phyloP scores from a whole-genome alignment of 139 green algal species.

The Picochlorum sp. region DNA sequence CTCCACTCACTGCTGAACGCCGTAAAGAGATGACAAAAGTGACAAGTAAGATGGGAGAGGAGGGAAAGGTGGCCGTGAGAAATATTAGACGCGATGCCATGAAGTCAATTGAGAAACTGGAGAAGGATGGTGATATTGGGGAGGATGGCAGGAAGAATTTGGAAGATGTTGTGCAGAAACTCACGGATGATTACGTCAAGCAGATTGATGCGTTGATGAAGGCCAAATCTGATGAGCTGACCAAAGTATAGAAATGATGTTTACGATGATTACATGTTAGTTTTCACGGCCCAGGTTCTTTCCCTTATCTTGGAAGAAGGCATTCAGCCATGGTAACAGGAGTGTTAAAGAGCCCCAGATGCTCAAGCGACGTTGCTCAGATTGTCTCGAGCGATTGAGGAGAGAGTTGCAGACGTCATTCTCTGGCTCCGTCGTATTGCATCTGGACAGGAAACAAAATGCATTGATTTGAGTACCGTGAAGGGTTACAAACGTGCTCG shows the following conservation, averaged over 20 bases:
- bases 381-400: slow-evolving; percentile 41
- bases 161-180: slow-evolving; percentile 64
- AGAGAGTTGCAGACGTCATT: slow-evolving; percentile 24
- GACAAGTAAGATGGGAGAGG: slow-evolving; percentile 81
- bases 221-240: slow-evolving; percentile 80
- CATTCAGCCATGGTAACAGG: slow-evolving; percentile 1
- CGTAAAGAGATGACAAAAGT: slow-evolving; percentile 84
- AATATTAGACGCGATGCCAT: slow-evolving; percentile 87
- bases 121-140: slow-evolving; percentile 46
- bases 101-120: slow-evolving; percentile 66
- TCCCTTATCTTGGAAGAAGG: slow-evolving; percentile 11
- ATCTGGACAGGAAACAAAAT: slow-evolving; percentile 36
- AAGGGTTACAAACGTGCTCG: slow-evolving; percentile 41
- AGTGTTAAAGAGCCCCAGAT: background rate
- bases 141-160: slow-evolving; percentile 76
- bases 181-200: slow-evolving; percentile 79
- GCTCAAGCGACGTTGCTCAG: slow-evolving; percentile 23
- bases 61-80: slow-evolving; percentile 83
- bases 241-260: slow-evolving; percentile 56
- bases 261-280: background rate
- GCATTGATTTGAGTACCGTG: slow-evolving; percentile 49
- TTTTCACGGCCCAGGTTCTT: slow-evolving; percentile 6
- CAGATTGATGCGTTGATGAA: slow-evolving; percentile 76
- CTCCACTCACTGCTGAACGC: slow-evolving; percentile 84
- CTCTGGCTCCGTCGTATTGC: slow-evolving; percentile 47